Conservation (phyloP, 768 basidiomycete species). For the Leccinum imitatum region DNA sequence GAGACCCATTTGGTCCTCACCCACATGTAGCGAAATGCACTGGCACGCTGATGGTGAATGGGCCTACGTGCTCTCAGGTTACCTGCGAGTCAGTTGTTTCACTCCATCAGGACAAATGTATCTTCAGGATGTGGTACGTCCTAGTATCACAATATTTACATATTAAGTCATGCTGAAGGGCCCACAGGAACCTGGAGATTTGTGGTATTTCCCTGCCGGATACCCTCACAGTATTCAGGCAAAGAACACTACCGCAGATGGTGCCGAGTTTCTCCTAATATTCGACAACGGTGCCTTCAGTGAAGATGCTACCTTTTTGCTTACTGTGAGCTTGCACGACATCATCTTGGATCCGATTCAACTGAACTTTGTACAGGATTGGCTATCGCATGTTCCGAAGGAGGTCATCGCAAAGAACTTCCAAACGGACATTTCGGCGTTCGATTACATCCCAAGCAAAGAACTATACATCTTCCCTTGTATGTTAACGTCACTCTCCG, state of each 20-base stretch:
- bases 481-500: constrained; percentile 14
- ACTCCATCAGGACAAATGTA: constrained; percentile 53
- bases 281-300: constrained; percentile 46
- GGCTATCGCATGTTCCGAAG: constrained; percentile 62
- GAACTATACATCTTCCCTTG: constrained; percentile 58
- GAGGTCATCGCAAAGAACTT: constrained; percentile 68
- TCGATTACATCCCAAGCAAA: constrained; percentile 52
- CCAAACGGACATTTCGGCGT: constrained; percentile 43
- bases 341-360: background rate
- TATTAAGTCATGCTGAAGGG: constrained; percentile 14
- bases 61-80: constrained; percentile 54
- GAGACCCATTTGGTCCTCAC: constrained; percentile 5
- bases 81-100: constrained; percentile 48
- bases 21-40: constrained; percentile 38
- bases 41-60: constrained; percentile 48
- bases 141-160: constrained; percentile 8
- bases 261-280: constrained; percentile 53
- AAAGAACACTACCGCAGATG: constrained; percentile 44
- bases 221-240: constrained; percentile 57
- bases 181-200: constrained; percentile 38
- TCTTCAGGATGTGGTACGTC: constrained; percentile 51
- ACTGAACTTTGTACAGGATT: constrained; percentile 43
- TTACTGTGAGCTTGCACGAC: constrained; percentile 19
- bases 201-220: constrained; percentile 63
- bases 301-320: constrained; percentile 58